Percentiles rank a stretch among this genome's conserved stretches.
These are phyloP conservation scores for Anthracocystis setariae DNA, from an alignment of 1,284 basidiomycete genomes.

Conservation along the genomic window DNA sequence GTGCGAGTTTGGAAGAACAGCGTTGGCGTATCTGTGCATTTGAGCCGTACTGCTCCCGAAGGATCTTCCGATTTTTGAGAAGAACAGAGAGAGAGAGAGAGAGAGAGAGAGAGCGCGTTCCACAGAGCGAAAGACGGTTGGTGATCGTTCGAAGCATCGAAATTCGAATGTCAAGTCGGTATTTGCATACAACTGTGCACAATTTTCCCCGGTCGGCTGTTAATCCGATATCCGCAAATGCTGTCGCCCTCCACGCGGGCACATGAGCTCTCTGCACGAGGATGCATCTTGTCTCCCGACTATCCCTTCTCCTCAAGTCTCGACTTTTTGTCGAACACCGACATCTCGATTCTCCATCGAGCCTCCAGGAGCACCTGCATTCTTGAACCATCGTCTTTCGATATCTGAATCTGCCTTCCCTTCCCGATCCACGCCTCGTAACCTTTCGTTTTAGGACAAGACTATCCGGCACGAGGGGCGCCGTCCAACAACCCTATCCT, in stretches of 20 bases:
- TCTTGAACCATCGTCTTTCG: no score
- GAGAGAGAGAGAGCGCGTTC: background rate
- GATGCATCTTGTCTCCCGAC: background rate
- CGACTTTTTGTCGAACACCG: background rate
- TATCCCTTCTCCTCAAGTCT: no score
- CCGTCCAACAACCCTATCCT: conserved; percentile 14
- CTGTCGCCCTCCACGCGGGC: conserved; percentile 2
- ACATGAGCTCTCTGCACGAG: background rate
- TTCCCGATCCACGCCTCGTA: background rate
- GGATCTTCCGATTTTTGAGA: conserved; percentile 28
- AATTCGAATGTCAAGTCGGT: background rate
- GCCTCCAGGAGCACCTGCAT: no score
- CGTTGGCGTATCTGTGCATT: conserved; percentile 3
- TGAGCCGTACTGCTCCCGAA: background rate
- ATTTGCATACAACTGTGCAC: background rate
- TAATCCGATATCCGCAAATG: background rate
- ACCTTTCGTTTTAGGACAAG: no score
- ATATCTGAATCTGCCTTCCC: background rate
- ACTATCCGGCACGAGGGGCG: conserved; percentile 29
- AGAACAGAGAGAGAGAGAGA: conserved; percentile 15
- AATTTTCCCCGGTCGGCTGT: background rate
- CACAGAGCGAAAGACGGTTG: background rate
- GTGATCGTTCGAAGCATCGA: conserved; percentile 11
- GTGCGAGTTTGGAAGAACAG: conserved; percentile 1
- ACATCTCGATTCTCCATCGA: no score